Percentiles rank a stretch among this genome's conserved stretches.
Evolutionary conservation across 2,329 filamentous ascomycete genomes (phyloP).

Genomic region (Aspergillus oerlinghausenensis): DNA sequence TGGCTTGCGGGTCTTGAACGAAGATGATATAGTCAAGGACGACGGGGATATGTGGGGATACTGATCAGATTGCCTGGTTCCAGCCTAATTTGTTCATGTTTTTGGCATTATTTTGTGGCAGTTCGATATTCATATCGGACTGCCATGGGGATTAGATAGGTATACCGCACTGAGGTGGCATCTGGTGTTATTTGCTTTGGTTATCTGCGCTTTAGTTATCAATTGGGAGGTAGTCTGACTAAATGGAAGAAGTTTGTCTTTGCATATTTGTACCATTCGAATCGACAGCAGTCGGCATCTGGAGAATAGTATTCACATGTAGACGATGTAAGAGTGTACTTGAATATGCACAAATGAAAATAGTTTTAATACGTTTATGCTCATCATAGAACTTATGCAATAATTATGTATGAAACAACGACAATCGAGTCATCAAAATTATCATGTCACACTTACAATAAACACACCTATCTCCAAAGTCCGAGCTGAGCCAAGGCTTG

Average conservation of each 20-base stretch:
- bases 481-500: neutral
- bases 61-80: neutral
- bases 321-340: no score
- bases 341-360: no score
- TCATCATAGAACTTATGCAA: no score
- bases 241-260: neutral
- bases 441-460: no score
- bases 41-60: conserved; percentile 45
- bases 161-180: neutral
- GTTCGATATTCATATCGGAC: neutral
- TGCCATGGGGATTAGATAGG: neutral
- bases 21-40: conserved; percentile 44
- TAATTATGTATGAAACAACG: no score
- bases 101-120: neutral
- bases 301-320: no score
- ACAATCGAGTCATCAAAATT: no score
- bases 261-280: no score
- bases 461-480: no score
- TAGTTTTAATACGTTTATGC: no score
- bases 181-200: neutral
- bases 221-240: neutral
- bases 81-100: neutral
- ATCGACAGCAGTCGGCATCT: no score
- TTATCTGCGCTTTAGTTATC: neutral
- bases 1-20: conserved; percentile 41